Base-by-base conservation (phyloP, 371 early-diverging fungal species). In the Mucor indicus region DNA sequence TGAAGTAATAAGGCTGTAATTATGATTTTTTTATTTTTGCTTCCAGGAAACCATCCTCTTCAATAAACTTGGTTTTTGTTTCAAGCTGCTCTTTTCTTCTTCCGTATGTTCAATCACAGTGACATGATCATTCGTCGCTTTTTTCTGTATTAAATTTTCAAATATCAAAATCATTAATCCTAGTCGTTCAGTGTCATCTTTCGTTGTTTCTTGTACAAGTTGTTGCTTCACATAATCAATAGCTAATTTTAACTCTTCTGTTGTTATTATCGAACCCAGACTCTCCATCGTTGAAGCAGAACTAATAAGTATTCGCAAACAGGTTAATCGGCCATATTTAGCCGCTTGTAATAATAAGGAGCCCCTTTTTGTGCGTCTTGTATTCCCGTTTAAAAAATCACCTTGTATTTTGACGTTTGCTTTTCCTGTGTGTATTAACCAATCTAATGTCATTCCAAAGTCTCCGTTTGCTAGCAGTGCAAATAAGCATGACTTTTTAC, bases 391-490 rank as follows among this genome's bases (percentile, higher is more conserved):
- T 12, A 60, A 35, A 38, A 64, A 64, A 23, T 64, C 64, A 9
- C 56, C 64, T 9, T 48, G 38, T 1, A 53, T 32, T 24, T 40
- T 42, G 4, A 55, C 20, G 20, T 51, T 45, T 4, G 64, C 60
- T 30, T 53, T 54, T 9, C 29, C 52, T n/a, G 41, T 35, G 12
- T 49, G 45, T 16, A 64, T 46, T 24, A 64, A 33, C 45, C 55
- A 64, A 20, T 55, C 53, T 4, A 64, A 22, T n/a, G 53, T 42
- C 19, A 30, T 21, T 12, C 48, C 38, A 31, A 55, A 38, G 37
- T 67, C 67, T 6, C 67, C 62, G 9, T 62, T 57, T 11, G 67
- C 75, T 1, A 75, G 35, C 0, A 75, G 48, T 1, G 51, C 53
- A 42, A 71, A 75, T 27, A 71, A 23, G 21, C 72, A 55, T 12